These are phyloP conservation scores for Rickenella mellea DNA, from an alignment of 768 basidiomycete genomes.

Conservation along the genomic window DNA sequence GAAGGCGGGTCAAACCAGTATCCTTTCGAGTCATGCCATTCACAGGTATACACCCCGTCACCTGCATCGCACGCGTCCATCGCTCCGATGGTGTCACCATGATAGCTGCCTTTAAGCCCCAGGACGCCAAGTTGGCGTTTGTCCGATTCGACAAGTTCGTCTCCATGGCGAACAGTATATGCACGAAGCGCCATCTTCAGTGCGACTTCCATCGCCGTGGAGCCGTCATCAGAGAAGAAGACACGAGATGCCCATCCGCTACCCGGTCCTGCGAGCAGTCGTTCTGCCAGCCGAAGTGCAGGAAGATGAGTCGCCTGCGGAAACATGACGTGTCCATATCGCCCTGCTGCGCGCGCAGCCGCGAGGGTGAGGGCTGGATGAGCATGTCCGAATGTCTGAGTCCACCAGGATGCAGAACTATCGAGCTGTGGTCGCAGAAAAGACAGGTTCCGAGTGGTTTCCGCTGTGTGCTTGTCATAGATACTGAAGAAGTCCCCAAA, in stretches of 20 bases:
- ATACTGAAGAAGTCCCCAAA: conserved; percentile 79
- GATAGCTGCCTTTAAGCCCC: conserved; percentile 88
- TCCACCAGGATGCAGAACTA: conserved; percentile 98
- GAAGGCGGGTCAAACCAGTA: conserved; percentile 90
- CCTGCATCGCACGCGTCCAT: conserved; percentile 89
- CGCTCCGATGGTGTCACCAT: conserved; percentile 94
- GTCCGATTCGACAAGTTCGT: conserved; percentile 23
- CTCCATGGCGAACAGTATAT: conserved; percentile 32
- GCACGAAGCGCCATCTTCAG: conserved; percentile 92
- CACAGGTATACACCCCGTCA: conserved; percentile 79
- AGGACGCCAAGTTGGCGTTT: conserved; percentile 61
- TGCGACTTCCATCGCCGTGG: conserved; percentile 95
- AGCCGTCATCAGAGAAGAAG: conserved; percentile 92
- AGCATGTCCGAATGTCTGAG: conserved; percentile 83
- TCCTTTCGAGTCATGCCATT: conserved; percentile 91
- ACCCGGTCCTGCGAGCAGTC: conserved; percentile 72
- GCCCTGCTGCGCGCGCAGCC: conserved; percentile 81
- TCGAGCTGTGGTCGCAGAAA: conserved; percentile 63
- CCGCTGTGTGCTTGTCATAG: conserved; percentile 27
- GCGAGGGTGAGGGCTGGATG: conserved; percentile 70
- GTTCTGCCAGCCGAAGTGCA: conserved; percentile 76
- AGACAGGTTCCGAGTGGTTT: conserved; percentile 16
- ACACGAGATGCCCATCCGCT: conserved; percentile 85
- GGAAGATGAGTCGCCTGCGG: conserved; percentile 83
- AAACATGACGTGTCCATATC: conserved; percentile 97